phyloP scores from a whole-genome alignment of 1,139 yeast species.

The Zhuliangozyma blackwelliae region DNA sequence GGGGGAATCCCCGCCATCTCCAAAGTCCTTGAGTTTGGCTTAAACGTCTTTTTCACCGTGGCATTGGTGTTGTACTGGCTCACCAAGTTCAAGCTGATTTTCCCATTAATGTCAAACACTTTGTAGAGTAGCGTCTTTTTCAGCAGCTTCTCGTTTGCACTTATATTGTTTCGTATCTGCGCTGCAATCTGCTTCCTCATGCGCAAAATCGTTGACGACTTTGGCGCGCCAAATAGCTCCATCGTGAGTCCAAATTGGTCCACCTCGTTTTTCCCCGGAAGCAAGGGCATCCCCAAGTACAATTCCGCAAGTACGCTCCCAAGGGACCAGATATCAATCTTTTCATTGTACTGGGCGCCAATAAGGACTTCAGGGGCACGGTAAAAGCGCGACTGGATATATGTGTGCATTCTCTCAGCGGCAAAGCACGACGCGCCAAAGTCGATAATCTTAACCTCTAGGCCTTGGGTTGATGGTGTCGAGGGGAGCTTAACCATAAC shows the following conservation, averaged over 20 bases:
- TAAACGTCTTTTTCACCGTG: constrained; percentile 23
- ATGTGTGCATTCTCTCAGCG: constrained; percentile 48
- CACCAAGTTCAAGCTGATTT: constrained; percentile 27
- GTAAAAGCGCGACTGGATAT: constrained; percentile 62
- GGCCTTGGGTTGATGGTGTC: constrained; percentile 11
- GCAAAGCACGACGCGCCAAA: constrained; percentile 58
- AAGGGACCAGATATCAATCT: constrained; percentile 78
- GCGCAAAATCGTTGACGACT: constrained; percentile 19
- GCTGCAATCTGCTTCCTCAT: constrained; percentile 16
- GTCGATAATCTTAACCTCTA: constrained; percentile 55
- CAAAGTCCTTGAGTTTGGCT: constrained; percentile 28
- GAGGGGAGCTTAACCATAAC: constrained; percentile 47
- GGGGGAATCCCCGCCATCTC: constrained; percentile 28
- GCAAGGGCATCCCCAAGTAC: constrained; percentile 60
- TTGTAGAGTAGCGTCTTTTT: constrained; percentile 32
- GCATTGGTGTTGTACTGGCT: constrained; percentile 18
- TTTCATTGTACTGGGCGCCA: constrained; percentile 69
- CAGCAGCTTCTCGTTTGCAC: constrained; percentile 20
- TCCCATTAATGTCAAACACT: constrained; percentile 40
- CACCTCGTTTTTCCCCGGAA: constrained; percentile 67
- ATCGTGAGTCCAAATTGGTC: constrained; percentile 59
- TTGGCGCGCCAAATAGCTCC: constrained; percentile 64
- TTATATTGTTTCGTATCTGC: background rate
- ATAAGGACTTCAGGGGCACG: constrained; percentile 77
- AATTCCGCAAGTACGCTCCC: constrained; percentile 69